Base-by-base conservation (phyloP, 164 flowering plant genomes). In the Umbilicus rupestris region DNA sequence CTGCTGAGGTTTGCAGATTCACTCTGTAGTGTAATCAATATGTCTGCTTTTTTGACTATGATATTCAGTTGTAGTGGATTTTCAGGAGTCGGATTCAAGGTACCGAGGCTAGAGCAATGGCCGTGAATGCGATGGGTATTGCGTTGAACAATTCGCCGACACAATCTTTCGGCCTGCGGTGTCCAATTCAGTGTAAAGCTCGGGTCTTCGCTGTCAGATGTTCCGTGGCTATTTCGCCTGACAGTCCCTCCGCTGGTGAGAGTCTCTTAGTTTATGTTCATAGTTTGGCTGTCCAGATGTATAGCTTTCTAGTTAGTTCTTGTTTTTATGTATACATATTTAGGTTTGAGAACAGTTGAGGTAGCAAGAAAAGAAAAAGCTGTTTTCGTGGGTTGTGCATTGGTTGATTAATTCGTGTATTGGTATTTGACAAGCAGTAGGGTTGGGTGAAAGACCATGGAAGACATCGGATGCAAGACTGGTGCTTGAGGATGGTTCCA, bases 401-500 rank as follows among this genome's bases (percentile, higher is more conserved):
- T n/a, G 3, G 5, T 41, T 0, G 50, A 24, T 35, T 31, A 12
- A 16, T 15, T 69, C 22, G n/a, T 17, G 28, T 52, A 16, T 41
- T 58, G 20, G 64, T 33, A 0, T 37, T 58, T 5, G 3, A 31
- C 71, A 37, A 28, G 31, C 47, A 33, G 16, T 57, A 76, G 87
- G 74, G 50, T 39, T 75, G 68, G 81, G 39, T 33, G 88, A 83
- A 22, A 84, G 81, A 55, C 94, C 94, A 3, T 90, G 97, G 97
- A 88, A 84, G 72, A 44, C 71, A 41, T 76, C 90, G 9, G 88
- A 90, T 81, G 97, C 97, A 42, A 85, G 97, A 71, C 86, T 90
- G 64, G 94, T 86, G 70, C 90, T 90, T 33, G 92, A 83, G 75
- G 97, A 90, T 79, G 97, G 97, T 52, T 88, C 92, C 30, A 70